Base-by-base conservation (phyloP, 75 land plant species). In the Picea sitchensis region DNA sequence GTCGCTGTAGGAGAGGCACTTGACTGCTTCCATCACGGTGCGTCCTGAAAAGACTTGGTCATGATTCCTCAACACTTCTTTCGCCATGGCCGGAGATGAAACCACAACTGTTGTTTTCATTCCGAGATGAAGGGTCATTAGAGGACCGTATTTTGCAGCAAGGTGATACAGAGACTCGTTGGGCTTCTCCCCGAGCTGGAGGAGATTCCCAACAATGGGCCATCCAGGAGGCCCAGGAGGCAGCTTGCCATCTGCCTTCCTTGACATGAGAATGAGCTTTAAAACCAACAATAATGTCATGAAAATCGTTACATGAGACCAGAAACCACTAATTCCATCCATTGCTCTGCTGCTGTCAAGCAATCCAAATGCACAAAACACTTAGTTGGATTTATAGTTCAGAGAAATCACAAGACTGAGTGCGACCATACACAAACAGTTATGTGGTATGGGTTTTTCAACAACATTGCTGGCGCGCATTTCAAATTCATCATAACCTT, bases 51-150 rank as follows among this genome's bases (percentile, higher is more conserved):
- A 69, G 8, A 7, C 32, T 3, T 14, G 62, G 80, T 83, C 84
- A 67, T 86, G 3, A 41, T 54, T 81, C 20, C 72, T 78, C 14
- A 83, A 77, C 44, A 78, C 67, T 41, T 82, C 79, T 30, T 64
- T 72, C 44, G 84, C 79, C 57, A 78, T 44, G 14, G 34, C 61
- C 17, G 81, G 30, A 18, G 80, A 78, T 12, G 84, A 78, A 23
- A 79, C 62, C 44, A 82, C 75, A 6, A 82, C 58, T 17, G 76
- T 60, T 1, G 60, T 78, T 4, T 15, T 32, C 30, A 4, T 17
- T 14, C 84, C 84, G 41, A 82, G 84, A 12, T 78, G 11, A 23
- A 82, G 80, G 15, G 75, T 23, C 82, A 81, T 81, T 32, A 81
- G 17, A 26, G 67, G 31, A 41, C 82, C 82, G 78, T 81, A 59